Conservation (phyloP, 2,329 filamentous ascomycete genomes). For the Venturiaceae sp. region DNA sequence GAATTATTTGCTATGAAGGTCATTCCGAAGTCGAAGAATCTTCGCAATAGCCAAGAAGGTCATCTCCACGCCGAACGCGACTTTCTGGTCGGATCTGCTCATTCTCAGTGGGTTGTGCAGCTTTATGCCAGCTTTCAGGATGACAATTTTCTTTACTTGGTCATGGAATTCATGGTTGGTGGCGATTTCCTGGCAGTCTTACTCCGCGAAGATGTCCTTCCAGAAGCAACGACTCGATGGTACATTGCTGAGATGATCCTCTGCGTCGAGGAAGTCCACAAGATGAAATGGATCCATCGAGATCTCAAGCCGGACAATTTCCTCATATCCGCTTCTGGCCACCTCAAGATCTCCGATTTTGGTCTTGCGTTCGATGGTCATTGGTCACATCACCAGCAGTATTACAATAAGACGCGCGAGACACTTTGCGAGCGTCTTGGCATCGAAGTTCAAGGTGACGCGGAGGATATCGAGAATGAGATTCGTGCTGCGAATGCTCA, state of each 20-base stretch:
- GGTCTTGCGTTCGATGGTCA: slow-evolving; percentile 91
- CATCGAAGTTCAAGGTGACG: slow-evolving; percentile 58
- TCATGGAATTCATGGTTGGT: slow-evolving; percentile 98
- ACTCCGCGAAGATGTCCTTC: slow-evolving; percentile 73
- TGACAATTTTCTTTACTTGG: slow-evolving; percentile 70
- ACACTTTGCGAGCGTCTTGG: slow-evolving; percentile 67
- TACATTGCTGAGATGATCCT: slow-evolving; percentile 95
- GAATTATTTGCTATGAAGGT: slow-evolving; percentile 94
- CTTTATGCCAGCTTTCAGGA: slow-evolving; percentile 88
- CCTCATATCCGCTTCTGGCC: slow-evolving; percentile 75
- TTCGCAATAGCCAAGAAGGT: slow-evolving; percentile 82
- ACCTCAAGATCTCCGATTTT: slow-evolving; percentile 94
- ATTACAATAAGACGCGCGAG: slow-evolving; percentile 77
- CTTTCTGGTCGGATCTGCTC: slow-evolving; percentile 79
- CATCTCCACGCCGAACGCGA: slow-evolving; percentile 87
- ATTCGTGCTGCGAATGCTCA: slow-evolving; percentile 20
- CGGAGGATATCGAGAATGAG: slow-evolving; percentile 50
- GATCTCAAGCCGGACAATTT: slow-evolving; percentile 98
- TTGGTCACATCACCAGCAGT: slow-evolving; percentile 83
- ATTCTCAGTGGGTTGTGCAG: slow-evolving; percentile 81
- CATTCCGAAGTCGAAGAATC: slow-evolving; percentile 88
- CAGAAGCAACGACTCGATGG: slow-evolving; percentile 69
- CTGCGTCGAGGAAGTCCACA: slow-evolving; percentile 86
- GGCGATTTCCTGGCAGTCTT: slow-evolving; percentile 86
- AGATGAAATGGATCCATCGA: slow-evolving; percentile 81